Base-by-base conservation (phyloP, 1,139 yeast species). In the Yamadazyma blattariae region DNA sequence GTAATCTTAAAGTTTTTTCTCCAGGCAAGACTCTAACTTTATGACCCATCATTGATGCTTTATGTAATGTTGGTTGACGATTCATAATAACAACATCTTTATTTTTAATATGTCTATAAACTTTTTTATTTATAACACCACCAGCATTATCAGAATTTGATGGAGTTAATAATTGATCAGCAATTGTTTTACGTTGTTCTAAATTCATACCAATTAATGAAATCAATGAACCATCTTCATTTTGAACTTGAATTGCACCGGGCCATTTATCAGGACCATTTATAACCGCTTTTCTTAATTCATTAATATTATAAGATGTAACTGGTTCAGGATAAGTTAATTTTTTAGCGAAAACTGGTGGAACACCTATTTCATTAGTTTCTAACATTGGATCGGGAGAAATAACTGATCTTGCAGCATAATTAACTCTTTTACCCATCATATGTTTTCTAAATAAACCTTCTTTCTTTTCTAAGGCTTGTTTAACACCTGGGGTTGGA, bases 11-110 rank as follows among this genome's bases (percentile, higher is more conserved):
- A 4, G 98, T 94, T 71, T 94, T 94, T 58, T 94, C 98, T 42
- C 96, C 95, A 3, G 97, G 98, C 51, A 94, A 73, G 26, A 94
- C 97, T 53, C 97, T 79, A 30, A 92, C 98, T 57, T 84, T 87
- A 66, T 94, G 99, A 50, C 98, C 98, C 99, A 94, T 94, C 96
- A 94, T 94, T 20, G 98, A 94, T 35, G 98, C 98, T 66, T 94
- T 94, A 70, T 94, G 99, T 61, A 94, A 76, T 16, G 98, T 90
- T 34, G 99, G 98, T 70, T 94, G 99, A 71, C 99, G 89, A 68
- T 94, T 94, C 97, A 94, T 92, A 32, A 94, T 66, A 29, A 94
- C 98, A 44, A 92, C 94, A 65, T 94, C 99, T 46, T 89, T 84
- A 65, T 94, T 90, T 46, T 85, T 83, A 56, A 94, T 87, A 57